phyloP scores from a whole-genome alignment of 345 rosid genomes.

The Ceriops tagal region DNA sequence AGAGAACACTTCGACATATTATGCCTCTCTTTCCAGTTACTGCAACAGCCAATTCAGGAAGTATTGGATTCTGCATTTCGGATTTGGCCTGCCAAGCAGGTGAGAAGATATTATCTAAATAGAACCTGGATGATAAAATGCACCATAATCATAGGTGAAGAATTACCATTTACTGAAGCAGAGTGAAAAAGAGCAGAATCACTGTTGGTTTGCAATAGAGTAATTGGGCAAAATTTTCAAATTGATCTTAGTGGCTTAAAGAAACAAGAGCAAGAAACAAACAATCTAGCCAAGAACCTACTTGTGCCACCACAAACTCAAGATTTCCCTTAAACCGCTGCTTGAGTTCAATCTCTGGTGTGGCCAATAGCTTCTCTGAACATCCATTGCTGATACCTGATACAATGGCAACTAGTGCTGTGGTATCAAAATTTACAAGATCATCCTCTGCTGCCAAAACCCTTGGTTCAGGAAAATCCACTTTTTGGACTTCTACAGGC shows the following conservation, averaged over 20 bases:
- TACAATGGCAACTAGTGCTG: slow-evolving; percentile 78
- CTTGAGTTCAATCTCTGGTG: slow-evolving; percentile 44
- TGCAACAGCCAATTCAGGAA: slow-evolving; percentile 36
- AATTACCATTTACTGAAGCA: neutral
- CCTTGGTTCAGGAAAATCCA: slow-evolving; percentile 10
- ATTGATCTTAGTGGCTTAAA: neutral
- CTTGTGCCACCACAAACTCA: slow-evolving; percentile 79
- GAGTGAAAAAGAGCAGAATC: too few relatives aligned
- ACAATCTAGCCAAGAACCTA: slow-evolving; percentile 16
- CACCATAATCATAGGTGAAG: neutral
- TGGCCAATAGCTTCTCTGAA: slow-evolving; percentile 46
- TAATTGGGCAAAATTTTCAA: too few relatives aligned
- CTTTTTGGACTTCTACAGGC: slow-evolving; percentile 7
- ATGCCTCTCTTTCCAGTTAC: slow-evolving; percentile 55
- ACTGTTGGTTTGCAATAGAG: too few relatives aligned
- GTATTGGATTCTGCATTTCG: slow-evolving; percentile 58
- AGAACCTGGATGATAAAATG: neutral
- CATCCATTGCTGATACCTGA: slow-evolving; percentile 86
- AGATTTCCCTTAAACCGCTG: slow-evolving; percentile 73
- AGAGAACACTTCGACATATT: slow-evolving; percentile 51
- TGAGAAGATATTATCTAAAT: neutral
- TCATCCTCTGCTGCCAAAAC: slow-evolving; percentile 26
- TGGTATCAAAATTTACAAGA: slow-evolving; percentile 69
- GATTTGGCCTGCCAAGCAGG: slow-evolving; percentile 49
- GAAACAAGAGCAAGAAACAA: neutral